Conservation (phyloP, 2,329 filamentous ascomycete species). For the Monilinia laxa region DNA sequence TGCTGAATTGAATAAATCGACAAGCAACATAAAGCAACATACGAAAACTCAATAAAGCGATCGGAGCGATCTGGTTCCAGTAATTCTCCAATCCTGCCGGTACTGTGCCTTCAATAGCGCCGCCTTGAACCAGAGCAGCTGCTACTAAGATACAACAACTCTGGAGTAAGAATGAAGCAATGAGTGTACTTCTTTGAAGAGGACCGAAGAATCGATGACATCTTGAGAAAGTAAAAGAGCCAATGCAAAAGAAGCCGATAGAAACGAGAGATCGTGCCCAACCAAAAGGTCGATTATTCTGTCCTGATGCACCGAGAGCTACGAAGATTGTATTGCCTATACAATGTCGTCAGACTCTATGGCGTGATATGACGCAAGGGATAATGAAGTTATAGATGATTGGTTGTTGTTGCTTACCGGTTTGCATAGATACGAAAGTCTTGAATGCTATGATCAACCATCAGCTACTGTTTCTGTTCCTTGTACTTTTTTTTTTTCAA, state of each 20-base stretch:
- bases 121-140: constrained; percentile 45
- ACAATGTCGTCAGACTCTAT: background rate
- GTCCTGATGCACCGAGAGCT: constrained; percentile 66
- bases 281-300: constrained; percentile 50
- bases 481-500: background rate
- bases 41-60: constrained; percentile 65
- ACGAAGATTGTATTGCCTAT: constrained; percentile 75
- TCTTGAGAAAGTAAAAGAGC: constrained; percentile 67
- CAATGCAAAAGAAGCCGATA: constrained; percentile 67
- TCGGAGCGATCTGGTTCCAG: constrained; percentile 63
- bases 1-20: background rate
- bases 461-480: background rate
- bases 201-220: constrained; percentile 58
- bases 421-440: constrained; percentile 50
- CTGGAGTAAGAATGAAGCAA: constrained; percentile 57
- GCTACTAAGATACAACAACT: constrained; percentile 50
- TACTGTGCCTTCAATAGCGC: constrained; percentile 14
- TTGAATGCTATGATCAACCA: constrained; percentile 21
- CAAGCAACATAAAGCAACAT: background rate
- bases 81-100: constrained; percentile 6
- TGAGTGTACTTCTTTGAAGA: constrained; percentile 63
- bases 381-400: background rate
- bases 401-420: constrained; percentile 51
- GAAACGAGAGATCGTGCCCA: constrained; percentile 72
- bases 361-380: too few species aligned